These are phyloP conservation scores for Mediolabrus comicus DNA, from an alignment of 108 stramenopile genomes.

Conservation along the genomic window DNA sequence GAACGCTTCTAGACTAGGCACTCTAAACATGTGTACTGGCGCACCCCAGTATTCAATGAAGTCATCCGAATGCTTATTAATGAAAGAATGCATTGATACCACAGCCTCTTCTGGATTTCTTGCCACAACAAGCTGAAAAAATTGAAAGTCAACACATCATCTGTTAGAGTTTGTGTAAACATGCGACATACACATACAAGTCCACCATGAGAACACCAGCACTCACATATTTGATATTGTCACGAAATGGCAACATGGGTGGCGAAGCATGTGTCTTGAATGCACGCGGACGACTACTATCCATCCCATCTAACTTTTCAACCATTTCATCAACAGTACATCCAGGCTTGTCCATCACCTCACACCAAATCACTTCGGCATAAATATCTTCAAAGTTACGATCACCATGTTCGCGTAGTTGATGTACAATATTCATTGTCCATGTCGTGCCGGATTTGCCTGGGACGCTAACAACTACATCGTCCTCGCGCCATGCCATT, in stretches of 20 bases:
- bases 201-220: no score
- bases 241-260: not conserved
- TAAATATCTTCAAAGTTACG: constrained; percentile 25
- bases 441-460: constrained; percentile 22
- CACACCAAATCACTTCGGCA: constrained; percentile 14
- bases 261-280: constrained; percentile 31
- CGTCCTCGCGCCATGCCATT: constrained; percentile 5
- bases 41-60: constrained; percentile 7
- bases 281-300: not conserved
- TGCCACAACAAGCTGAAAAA: no score
- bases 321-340: constrained; percentile 6
- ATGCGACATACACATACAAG: no score
- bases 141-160: no score
- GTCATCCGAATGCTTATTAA: not conserved
- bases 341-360: not conserved
- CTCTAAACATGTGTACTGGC: not conserved
- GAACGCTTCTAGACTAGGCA: not conserved
- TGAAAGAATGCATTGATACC: not conserved
- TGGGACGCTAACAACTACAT: constrained; percentile 16
- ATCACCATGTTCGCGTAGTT: constrained; percentile 8
- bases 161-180: no score
- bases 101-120: constrained; percentile 24
- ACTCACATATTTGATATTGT: constrained; percentile 12
- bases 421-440: constrained; percentile 28
- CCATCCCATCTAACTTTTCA: not conserved